Base-by-base conservation (phyloP, 2,329 filamentous ascomycete genomes). In the Fusarium annulatum region DNA sequence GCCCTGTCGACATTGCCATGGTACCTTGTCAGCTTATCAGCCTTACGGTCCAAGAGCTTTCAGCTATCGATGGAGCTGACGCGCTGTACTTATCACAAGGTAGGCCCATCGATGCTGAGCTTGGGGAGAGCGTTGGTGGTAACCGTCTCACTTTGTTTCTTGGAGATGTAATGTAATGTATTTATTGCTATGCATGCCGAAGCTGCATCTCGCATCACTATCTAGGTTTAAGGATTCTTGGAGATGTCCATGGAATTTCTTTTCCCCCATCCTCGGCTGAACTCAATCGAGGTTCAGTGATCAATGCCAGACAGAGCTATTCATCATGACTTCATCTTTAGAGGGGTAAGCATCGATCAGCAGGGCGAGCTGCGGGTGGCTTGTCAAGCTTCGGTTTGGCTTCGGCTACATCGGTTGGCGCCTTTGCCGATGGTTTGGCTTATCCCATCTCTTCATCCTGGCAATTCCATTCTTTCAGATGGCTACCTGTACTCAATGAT, bases 341-440 rank as follows among this genome's bases (percentile, higher is more conserved):
- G 60, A 57, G 51, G 61, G 52, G 45, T 38, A 38, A 23, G 33
- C 21, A n/a, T 63, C 30, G 64, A 64, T 67, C 51, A 33, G 45
- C 43, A 64, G 60, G 64, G 60, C 64, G 16, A 51, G 45, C 26
- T 34, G 21, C 51, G 45, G 45, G 64, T 65, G 64, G 64, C 64
- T 64, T 57, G 30, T 28, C 9, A 38, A 53, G n/a, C 28, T 63
- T 23, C 26, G 7, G 18, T 46, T 55, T 63, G 41, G 41, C 41
- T 65, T 65, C 28, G 33, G 26, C 46, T 63, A 55, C 16, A 21
- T 28, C 9, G 42, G 39, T 30, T 5, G 21, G 23, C 14, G 18
- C 10, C 4, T n/a, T 7, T 33, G 9, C 48, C 15, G 28, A 23
- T 28, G 39, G 34, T 42, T 28, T 41, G 10, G n/a, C 19, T 18